Conservation (phyloP, 345 rosid species). For the Raphanus sativus region DNA sequence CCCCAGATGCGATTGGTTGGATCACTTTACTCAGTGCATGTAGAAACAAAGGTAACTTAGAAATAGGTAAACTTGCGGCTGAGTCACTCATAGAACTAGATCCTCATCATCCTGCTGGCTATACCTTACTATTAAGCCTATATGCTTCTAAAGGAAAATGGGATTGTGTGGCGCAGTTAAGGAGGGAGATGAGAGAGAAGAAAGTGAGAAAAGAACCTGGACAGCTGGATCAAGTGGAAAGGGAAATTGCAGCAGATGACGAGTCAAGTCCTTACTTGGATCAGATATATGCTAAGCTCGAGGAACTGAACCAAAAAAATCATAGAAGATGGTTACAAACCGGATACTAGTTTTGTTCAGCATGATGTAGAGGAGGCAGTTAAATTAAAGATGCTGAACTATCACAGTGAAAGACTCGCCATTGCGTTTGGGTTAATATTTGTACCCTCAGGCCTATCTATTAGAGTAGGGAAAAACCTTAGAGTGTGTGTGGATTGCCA, state of each 20-base stretch:
- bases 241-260: conserved; percentile 68
- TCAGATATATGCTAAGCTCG: conserved; percentile 70
- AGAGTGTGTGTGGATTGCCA: conserved; percentile 95
- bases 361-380: conserved; percentile 73
- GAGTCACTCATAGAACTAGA: conserved; percentile 74
- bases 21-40: conserved; percentile 86
- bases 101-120: conserved; percentile 79
- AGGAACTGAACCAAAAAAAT: conserved; percentile 58
- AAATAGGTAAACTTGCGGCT: conserved; percentile 84
- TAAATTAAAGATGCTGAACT: conserved; percentile 80
- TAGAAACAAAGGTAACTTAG: conserved; percentile 59
- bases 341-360: conserved; percentile 69
- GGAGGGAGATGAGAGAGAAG: conserved; percentile 65
- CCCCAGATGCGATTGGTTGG: conserved; percentile 85
- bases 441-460: conserved; percentile 66
- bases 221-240: conserved; percentile 88
- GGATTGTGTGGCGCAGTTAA: conserved; percentile 67
- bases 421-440: conserved; percentile 83
- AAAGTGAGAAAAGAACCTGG: conserved; percentile 87
- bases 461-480: conserved; percentile 75
- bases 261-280: conserved; percentile 64
- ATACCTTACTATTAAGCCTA: conserved; percentile 68
- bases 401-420: conserved; percentile 92
- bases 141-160: conserved; percentile 74
- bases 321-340: conserved; percentile 68